These are phyloP conservation scores for Epicoccum sorghinum DNA, from an alignment of 2,329 filamentous ascomycete species.

Conservation along the genomic window DNA sequence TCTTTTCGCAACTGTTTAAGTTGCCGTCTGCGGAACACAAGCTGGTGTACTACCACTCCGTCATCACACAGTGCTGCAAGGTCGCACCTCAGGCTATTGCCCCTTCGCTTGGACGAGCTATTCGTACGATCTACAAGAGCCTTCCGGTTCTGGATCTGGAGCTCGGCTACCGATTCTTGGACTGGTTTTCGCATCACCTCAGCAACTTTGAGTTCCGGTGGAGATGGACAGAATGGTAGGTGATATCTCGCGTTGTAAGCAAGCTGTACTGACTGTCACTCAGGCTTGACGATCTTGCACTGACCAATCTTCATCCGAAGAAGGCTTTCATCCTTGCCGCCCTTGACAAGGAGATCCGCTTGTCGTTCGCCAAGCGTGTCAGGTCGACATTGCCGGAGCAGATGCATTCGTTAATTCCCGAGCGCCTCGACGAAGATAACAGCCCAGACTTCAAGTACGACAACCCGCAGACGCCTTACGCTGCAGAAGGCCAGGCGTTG, in stretches of 20 bases:
- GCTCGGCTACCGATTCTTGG: constrained; percentile 83
- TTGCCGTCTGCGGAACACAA: constrained; percentile 89
- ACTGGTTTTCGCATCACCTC: constrained; percentile 97
- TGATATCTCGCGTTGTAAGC: constrained; percentile 4
- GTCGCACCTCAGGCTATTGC: constrained; percentile 95
- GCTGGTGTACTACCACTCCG: constrained; percentile 93
- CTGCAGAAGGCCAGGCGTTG: constrained; percentile 82
- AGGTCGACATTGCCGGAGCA: constrained; percentile 87
- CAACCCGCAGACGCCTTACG: constrained; percentile 78
- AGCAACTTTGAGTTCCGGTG: constrained; percentile 99
- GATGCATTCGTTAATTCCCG: constrained; percentile 80
- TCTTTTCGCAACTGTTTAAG: constrained; percentile 93
- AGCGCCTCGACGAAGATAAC: constrained; percentile 92
- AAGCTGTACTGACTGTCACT: constrained; percentile 15
- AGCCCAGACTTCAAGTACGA: constrained; percentile 92
- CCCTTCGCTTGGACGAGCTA: constrained; percentile 89
- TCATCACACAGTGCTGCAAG: constrained; percentile 95
- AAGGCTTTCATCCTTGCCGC: constrained; percentile 93
- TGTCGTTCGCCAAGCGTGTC: constrained; percentile 95
- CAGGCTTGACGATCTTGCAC: constrained; percentile 78
- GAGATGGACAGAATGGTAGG: constrained; percentile 97
- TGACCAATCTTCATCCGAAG: constrained; percentile 79
- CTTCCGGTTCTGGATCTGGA: constrained; percentile 85
- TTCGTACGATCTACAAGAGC: constrained; percentile 87
- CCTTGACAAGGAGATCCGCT: constrained; percentile 93